Evolutionary conservation across 331 rosid species (phyloP).

Genomic region (Acacia concinna): DNA sequence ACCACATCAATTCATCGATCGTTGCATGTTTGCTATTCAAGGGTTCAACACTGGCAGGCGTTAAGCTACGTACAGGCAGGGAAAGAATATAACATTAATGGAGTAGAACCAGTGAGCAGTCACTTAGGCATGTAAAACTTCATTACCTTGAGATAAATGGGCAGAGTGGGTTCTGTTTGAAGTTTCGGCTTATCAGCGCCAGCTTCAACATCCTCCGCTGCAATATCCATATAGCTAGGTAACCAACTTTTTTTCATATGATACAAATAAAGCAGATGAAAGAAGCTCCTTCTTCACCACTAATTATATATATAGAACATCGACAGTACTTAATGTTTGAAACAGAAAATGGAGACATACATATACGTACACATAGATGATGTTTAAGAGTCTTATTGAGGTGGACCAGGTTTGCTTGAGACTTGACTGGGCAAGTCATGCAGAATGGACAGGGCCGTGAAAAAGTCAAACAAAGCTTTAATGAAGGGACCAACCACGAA

Average conservation of each 20-base stretch:
- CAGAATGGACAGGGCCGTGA: neutral
- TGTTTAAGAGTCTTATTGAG: conserved; percentile 9
- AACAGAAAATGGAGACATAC: neutral
- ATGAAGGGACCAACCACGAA: conserved; percentile 25
- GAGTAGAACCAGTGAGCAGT: neutral
- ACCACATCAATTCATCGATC: conserved; percentile 46
- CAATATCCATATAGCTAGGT: conserved; percentile 41
- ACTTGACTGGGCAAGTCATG: conserved; percentile 12
- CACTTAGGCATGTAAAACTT: conserved; percentile 22
- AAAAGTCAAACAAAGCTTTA: conserved; percentile 36
- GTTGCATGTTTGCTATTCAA: conserved; percentile 30
- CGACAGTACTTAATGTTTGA: neutral
- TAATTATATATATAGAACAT: neutral
- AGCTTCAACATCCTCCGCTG: conserved; percentile 91
- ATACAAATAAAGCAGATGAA: conserved; percentile 12
- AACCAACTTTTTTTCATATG: neutral
- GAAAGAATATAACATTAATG: neutral
- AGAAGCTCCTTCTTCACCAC: neutral
- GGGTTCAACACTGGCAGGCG: conserved; percentile 37
- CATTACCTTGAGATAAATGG: conserved; percentile 79
- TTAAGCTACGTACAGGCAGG: conserved; percentile 3
- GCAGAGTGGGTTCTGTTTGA: conserved; percentile 83
- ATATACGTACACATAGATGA: neutral
- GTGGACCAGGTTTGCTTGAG: conserved; percentile 29
- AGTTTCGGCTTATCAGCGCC: conserved; percentile 55